These are phyloP conservation scores for Sugiyamaella marilandica DNA, from an alignment of 805 yeast species.

Conservation along the genomic window DNA sequence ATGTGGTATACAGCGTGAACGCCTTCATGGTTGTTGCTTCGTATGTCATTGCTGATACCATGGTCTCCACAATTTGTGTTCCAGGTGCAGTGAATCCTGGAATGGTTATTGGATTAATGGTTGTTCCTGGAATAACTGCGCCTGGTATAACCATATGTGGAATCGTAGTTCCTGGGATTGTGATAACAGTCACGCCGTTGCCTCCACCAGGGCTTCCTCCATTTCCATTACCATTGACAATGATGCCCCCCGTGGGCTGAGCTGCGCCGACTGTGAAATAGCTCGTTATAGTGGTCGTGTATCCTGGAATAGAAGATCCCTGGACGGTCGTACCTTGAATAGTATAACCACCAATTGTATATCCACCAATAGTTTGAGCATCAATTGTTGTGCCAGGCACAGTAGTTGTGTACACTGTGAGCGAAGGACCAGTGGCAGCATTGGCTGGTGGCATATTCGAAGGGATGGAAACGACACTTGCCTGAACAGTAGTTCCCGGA, in stretches of 20 bases:
- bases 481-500: conserved; percentile 10
- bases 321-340: conserved; percentile 20
- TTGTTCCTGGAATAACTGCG: conserved; percentile 14
- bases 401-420: conserved; percentile 1
- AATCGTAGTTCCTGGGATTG: conserved; percentile 22
- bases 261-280: neutral
- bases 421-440: neutral
- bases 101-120: conserved; percentile 10
- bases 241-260: neutral
- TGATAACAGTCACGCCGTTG: neutral
- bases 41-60: conserved; percentile 1
- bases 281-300: conserved; percentile 13
- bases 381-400: conserved; percentile 11
- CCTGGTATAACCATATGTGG: conserved; percentile 22
- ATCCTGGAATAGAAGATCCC: conserved; percentile 14
- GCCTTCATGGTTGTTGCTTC: conserved; percentile 3
- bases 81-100: conserved; percentile 21
- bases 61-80: conserved; percentile 13
- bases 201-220: neutral
- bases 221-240: neutral
- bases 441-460: conserved; percentile 1
- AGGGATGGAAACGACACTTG: conserved; percentile 7
- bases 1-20: conserved; percentile 8
- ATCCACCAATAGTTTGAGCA: conserved; percentile 8
- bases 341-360: neutral